Evolutionary conservation across 2,329 filamentous ascomycete species (phyloP).

Genomic region (Dactylellina haptotyla): DNA sequence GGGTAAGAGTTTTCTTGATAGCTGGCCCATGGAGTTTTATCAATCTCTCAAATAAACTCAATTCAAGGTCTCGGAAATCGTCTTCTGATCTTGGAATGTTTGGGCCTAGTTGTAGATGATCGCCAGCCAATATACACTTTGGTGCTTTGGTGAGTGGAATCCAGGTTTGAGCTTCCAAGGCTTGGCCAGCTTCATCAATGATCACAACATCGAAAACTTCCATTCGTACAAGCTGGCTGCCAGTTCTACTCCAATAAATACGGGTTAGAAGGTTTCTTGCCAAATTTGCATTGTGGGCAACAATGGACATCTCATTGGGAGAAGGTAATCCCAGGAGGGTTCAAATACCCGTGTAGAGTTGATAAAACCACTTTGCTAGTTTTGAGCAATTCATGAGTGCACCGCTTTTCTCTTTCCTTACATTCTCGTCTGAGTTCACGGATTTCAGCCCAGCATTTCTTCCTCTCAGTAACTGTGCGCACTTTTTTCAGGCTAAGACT

Average conservation of each 20-base stretch:
- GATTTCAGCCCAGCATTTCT: conserved; percentile 83
- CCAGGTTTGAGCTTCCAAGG: conserved; percentile 96
- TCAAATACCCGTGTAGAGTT: conserved; percentile 77
- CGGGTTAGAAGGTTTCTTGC: not conserved
- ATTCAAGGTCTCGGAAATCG: conserved; percentile 72
- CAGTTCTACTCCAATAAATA: conserved; percentile 65
- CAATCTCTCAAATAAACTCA: conserved; percentile 91
- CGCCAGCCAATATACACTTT: conserved; percentile 90
- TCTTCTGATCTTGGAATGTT: conserved; percentile 80
- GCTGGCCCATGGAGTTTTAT: conserved; percentile 79
- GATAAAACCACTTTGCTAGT: conserved; percentile 88
- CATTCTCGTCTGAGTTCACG: conserved; percentile 89
- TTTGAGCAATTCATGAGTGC: conserved; percentile 77
- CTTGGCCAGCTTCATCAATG: conserved; percentile 95
- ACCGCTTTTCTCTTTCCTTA: conserved; percentile 81
- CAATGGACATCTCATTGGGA: not conserved
- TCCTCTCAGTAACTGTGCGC: conserved; percentile 75
- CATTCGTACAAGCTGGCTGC: conserved; percentile 80
- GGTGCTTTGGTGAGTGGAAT: conserved; percentile 79
- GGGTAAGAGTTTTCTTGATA: conserved; percentile 95
- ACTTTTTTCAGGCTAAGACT: conserved; percentile 90
- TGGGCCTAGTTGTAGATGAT: conserved; percentile 92
- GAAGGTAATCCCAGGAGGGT: no score
- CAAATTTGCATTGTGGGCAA: not conserved
- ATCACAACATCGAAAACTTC: conserved; percentile 92